Percentiles rank a stretch among this genome's conserved stretches.
Conservation (phyloP, 352 stramenopile species). For the Phytophthora hibernalis region DNA sequence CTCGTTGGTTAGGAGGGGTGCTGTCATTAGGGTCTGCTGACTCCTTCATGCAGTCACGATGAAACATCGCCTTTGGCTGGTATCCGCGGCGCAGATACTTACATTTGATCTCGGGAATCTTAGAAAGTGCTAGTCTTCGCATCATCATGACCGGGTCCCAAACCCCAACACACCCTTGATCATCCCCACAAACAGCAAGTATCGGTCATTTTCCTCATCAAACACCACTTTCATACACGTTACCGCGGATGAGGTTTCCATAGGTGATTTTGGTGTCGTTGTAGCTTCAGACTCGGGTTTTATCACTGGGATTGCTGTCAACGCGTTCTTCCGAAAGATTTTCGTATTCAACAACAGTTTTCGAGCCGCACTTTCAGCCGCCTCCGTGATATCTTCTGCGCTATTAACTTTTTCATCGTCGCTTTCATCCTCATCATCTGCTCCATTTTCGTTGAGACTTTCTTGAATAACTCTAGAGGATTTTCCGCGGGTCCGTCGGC, state of each 20-base stretch:
- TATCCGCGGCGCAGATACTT: slow-evolving; percentile 70
- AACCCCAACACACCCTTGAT: slow-evolving; percentile 51
- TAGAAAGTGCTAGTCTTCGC: slow-evolving; percentile 50
- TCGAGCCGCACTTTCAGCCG: slow-evolving; percentile 38
- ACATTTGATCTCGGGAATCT: slow-evolving; percentile 69
- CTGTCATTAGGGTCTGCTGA: slow-evolving; percentile 7
- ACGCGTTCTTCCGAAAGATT: slow-evolving; percentile 32
- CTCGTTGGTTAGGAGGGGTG: slow-evolving; percentile 11
- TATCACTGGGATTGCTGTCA: slow-evolving; percentile 15
- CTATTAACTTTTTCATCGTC: not conserved
- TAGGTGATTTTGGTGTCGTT: slow-evolving; percentile 3
- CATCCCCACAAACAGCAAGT: slow-evolving; percentile 70
- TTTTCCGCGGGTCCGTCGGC: slow-evolving; percentile 6
- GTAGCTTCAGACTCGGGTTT: not conserved
- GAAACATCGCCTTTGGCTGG: slow-evolving; percentile 68
- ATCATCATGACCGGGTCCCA: slow-evolving; percentile 67
- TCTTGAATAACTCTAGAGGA: slow-evolving; percentile 10
- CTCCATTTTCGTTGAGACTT: slow-evolving; percentile 13
- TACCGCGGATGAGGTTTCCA: slow-evolving; percentile 37
- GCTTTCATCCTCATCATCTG: slow-evolving; percentile 10
- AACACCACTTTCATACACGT: slow-evolving; percentile 64
- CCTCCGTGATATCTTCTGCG: slow-evolving; percentile 43
- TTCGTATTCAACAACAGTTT: slow-evolving; percentile 46
- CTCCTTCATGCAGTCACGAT: slow-evolving; percentile 63
- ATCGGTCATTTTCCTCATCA: slow-evolving; percentile 49